Percentiles rank a stretch among this genome's conserved stretches.
Evolutionary conservation across 2,329 filamentous ascomycete species (phyloP).

Genomic region (Bipolaris zeicola): DNA sequence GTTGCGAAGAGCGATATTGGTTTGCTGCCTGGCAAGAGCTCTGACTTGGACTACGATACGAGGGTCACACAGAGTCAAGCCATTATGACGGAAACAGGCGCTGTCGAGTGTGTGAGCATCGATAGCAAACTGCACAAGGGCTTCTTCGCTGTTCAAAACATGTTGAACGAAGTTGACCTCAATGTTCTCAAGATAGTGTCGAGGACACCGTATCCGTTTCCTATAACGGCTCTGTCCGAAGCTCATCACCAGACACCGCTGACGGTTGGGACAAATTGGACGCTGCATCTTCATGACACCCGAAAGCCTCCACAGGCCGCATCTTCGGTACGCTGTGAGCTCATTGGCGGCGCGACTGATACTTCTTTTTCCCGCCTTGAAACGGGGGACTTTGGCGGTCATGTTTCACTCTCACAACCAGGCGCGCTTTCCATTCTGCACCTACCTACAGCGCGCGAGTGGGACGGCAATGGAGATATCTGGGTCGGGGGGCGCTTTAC

Average conservation of each 20-base stretch:
- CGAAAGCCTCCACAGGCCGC: constrained; percentile 51
- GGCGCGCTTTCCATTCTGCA: constrained; percentile 85
- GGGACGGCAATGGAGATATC: constrained; percentile 74
- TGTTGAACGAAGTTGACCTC: constrained; percentile 82
- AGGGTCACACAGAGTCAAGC: constrained; percentile 53
- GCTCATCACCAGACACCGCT: constrained; percentile 70
- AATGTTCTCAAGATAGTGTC: constrained; percentile 71
- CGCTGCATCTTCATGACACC: constrained; percentile 82
- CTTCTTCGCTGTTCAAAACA: constrained; percentile 79
- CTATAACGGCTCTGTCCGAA: constrained; percentile 81
- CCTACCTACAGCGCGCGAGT: constrained; percentile 63
- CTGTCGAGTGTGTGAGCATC: constrained; percentile 83
- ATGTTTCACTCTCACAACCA: constrained; percentile 77
- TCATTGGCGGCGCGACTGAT: constrained; percentile 33
- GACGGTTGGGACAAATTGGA: constrained; percentile 81
- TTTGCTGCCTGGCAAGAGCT: constrained; percentile 66
- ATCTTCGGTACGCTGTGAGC: constrained; percentile 30
- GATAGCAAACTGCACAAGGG: constrained; percentile 70
- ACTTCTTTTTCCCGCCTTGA: constrained; percentile 52
- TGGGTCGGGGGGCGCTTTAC: constrained; percentile 89
- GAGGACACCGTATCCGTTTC: constrained; percentile 75
- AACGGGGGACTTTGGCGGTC: constrained; percentile 59
- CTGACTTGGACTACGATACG: constrained; percentile 50
- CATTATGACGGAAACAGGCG: constrained; percentile 71
- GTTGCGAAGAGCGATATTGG: constrained; percentile 69